Evolutionary conservation across 805 yeast genomes (phyloP), one percentile per base, ranked within the genome.

Genomic region (Metschnikowia reukaufii): DNA sequence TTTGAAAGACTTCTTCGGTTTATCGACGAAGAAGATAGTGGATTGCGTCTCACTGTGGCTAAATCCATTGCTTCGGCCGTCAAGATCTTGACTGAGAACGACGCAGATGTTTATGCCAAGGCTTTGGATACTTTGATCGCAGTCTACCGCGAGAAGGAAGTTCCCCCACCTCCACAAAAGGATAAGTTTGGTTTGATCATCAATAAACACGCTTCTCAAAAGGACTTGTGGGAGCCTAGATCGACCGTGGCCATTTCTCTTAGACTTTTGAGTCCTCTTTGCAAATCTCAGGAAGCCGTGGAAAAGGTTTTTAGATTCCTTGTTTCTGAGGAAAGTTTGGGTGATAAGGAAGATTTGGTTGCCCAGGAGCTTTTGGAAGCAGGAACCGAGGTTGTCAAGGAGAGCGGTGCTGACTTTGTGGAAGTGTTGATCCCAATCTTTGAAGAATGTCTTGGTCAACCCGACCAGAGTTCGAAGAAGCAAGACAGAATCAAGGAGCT

Each of bases 331-430:
- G 76, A 77, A 37, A 87, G 92, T 0, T 70, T 90, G 36, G 90
- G 88, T 23, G 98, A 91, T 61, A 74, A 77, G 48, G 86, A 87
- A 48, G 68, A 77, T 0, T 66, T 79, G 42, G 96, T 89, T 4
- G 79, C 94, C 44, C 86, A 83, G 51, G 95, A 87, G 60, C 76
- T 90, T 62, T 90, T 88, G 59, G 92, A 86, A 45, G 94, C 97
- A n/a, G 98, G 96, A 41, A 75, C 88, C 48, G 81, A 76, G 34
- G 74, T 88, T 29, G 81, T 94, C 44, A 76, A 82, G 35, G 59
- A 62, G 1, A 85, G 83, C 54, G 97, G 96, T 17, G 73, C 78
- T 18, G 60, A 66, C 4, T 73, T 76, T 45, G 84, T 90, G n/a
- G 96, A 89, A 61, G 67, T 71, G 1, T 73, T 94, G 57, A 82